Percentiles rank a stretch among this genome's conserved stretches.
phyloP scores from a whole-genome alignment of 2,329 filamentous ascomycete genomes.

The Penicillium frequentans region DNA sequence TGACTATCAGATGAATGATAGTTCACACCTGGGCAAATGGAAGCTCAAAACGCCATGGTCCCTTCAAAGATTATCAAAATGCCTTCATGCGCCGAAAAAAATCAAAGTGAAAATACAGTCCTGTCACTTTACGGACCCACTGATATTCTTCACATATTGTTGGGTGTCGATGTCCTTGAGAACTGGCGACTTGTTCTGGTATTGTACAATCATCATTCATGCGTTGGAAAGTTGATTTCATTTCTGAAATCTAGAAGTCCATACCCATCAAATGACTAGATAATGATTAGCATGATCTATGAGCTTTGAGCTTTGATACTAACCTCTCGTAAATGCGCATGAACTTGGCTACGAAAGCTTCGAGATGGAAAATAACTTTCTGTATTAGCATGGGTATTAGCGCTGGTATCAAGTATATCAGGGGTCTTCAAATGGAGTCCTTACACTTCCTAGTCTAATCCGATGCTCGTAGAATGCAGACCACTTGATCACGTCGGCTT shows the following conservation, averaged over 20 bases:
- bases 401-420: not conserved
- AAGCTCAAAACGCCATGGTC: not conserved
- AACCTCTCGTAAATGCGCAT: slow-evolving; percentile 96
- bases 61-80: not conserved
- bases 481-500: slow-evolving; percentile 92
- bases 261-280: slow-evolving; percentile 65
- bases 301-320: slow-evolving; percentile 16
- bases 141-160: not conserved
- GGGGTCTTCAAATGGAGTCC: slow-evolving; percentile 16
- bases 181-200: slow-evolving; percentile 1
- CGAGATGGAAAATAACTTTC: slow-evolving; percentile 97
- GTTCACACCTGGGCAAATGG: not conserved
- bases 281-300: slow-evolving; percentile 41
- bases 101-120: not conserved
- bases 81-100: not conserved
- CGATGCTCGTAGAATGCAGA: slow-evolving; percentile 96
- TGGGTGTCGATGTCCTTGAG: not conserved
- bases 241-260: slow-evolving; percentile 26
- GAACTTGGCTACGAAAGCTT: slow-evolving; percentile 98
- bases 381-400: slow-evolving; percentile 22
- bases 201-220: slow-evolving; percentile 33
- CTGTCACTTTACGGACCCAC: not conserved
- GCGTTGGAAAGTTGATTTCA: slow-evolving; percentile 5
- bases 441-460: slow-evolving; percentile 74
- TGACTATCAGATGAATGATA: not conserved